phyloP scores from a whole-genome alignment of 306 rosid species.

The Mucuna pruriens region DNA sequence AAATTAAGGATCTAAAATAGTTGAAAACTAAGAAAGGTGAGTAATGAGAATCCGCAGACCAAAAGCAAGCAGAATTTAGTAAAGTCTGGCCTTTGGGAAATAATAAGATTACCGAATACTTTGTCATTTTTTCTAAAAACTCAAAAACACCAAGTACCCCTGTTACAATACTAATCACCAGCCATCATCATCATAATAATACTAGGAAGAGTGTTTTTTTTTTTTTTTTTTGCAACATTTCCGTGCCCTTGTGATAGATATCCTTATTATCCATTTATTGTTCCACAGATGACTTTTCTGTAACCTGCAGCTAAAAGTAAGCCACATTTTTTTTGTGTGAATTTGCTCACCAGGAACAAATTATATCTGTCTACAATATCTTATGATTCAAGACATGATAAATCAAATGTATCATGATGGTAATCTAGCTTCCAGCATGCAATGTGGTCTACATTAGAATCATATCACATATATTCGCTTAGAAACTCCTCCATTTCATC shows the following conservation, averaged over 20 bases:
- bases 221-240: neutral
- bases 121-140: neutral
- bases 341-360: neutral
- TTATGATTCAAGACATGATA: neutral
- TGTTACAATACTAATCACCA: neutral
- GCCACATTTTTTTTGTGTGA: neutral
- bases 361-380: neutral
- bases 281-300: slow-evolving; percentile 3
- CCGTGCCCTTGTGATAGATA: neutral
- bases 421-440: slow-evolving; percentile 1
- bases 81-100: neutral
- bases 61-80: neutral
- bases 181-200: neutral
- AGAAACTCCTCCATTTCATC: slow-evolving; percentile 10
- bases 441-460: neutral
- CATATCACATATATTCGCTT: slow-evolving; percentile 11
- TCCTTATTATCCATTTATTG: neutral
- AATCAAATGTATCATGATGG: neutral
- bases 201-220: no score
- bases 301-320: slow-evolving; percentile 15
- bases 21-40: slow-evolving; percentile 6
- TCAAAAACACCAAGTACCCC: neutral
- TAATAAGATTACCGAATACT: neutral
- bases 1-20: slow-evolving; percentile 1
- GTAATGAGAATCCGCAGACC: neutral